A percentile compares a stretch with the other conserved stretches of the same genome.
Evolutionary conservation across 257 asterid species (phyloP).

Genomic region (Dorcoceras hygrometricum): DNA sequence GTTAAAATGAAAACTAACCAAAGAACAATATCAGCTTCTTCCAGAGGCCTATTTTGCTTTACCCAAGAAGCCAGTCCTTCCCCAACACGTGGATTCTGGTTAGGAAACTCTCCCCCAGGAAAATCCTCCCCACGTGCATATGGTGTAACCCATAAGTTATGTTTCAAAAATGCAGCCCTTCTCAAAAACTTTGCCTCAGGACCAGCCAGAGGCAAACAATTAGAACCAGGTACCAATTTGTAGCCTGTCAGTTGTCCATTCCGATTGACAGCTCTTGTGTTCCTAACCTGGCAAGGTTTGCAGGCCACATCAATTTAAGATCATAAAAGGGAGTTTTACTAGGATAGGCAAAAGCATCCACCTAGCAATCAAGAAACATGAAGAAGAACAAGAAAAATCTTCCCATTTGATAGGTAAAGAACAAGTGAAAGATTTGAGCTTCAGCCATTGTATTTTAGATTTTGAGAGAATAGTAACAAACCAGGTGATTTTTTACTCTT

Average conservation of each 20-base stretch:
- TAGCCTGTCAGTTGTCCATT: conserved; percentile 90
- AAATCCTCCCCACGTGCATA: conserved; percentile 87
- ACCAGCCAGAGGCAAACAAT: conserved; percentile 88
- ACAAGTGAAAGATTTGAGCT: too few species aligned
- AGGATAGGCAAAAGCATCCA: too few species aligned
- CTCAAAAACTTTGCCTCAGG: conserved; percentile 90
- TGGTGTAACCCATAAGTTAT: conserved; percentile 92
- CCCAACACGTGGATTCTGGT: conserved; percentile 95
- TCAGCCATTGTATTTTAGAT: background rate
- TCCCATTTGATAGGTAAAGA: background rate
- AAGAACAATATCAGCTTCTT: conserved; percentile 85
- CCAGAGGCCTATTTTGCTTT: conserved; percentile 74
- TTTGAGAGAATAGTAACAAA: too few species aligned
- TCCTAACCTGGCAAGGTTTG: conserved; percentile 54
- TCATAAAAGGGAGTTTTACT: too few species aligned
- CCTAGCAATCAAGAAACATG: background rate
- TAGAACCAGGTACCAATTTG: conserved; percentile 87
- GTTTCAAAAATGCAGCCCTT: conserved; percentile 92
- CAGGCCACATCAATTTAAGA: background rate
- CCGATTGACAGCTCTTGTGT: conserved; percentile 85
- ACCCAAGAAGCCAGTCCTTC: conserved; percentile 98
- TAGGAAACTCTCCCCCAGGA: conserved; percentile 98
- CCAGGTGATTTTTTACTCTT: too few species aligned
- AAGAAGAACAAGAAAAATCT: background rate
- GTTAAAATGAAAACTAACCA: conserved; percentile 49